These are phyloP conservation scores for Stygiomarasmius scandens DNA, from an alignment of 1,284 basidiomycete species.

Conservation along the genomic window DNA sequence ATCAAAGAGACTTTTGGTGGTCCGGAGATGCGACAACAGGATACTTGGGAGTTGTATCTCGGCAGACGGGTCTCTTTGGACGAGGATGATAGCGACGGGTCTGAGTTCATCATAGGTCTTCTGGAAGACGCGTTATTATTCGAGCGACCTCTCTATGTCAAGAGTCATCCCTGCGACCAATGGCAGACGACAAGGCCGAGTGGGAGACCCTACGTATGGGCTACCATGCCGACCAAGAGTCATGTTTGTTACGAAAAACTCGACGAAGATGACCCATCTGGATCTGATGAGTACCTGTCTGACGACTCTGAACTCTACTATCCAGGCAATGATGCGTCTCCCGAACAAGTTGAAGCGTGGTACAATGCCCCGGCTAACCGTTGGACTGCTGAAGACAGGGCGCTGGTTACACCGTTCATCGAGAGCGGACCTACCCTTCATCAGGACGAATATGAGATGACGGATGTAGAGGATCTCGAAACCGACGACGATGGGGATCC, in stretches of 20 bases:
- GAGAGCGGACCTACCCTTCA: neutral
- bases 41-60: neutral
- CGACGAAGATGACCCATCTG: neutral
- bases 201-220: neutral
- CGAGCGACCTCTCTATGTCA: too few relatives aligned
- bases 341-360: neutral
- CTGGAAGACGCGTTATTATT: neutral
- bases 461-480: neutral
- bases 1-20: neutral
- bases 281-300: too few relatives aligned
- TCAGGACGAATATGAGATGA: neutral
- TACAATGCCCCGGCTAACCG: neutral
- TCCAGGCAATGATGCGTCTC: neutral
- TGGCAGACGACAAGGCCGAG: neutral
- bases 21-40: neutral
- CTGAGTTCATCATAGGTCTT: neutral
- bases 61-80: neutral
- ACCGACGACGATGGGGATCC: neutral
- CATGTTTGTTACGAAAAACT: neutral
- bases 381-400: neutral
- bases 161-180: neutral
- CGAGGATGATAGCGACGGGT: neutral
- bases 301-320: neutral
- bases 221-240: neutral
- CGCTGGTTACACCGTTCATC: neutral